phyloP scores from a whole-genome alignment of 2,329 filamentous ascomycete genomes.

The Amylocarpus encephaloides region DNA sequence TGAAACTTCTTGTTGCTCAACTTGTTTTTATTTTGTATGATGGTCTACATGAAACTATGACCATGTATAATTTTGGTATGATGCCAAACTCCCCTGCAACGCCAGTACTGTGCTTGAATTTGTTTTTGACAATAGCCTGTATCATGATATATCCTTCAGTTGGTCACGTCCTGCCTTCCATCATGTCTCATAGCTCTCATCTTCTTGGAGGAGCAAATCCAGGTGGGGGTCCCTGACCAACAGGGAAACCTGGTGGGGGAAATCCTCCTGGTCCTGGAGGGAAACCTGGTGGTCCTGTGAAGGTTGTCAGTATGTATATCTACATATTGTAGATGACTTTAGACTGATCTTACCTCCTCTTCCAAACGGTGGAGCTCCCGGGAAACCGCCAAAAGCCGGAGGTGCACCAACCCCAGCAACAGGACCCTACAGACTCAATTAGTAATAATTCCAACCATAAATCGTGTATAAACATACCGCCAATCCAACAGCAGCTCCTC shows the following conservation, averaged over 20 bases:
- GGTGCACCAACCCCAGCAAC: conserved; percentile 81
- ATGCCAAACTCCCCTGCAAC: conserved; percentile 31
- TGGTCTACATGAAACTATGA: conserved; percentile 30
- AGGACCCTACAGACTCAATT: conserved; percentile 52
- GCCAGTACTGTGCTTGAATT: conserved; percentile 26
- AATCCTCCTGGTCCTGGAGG: conserved; percentile 35
- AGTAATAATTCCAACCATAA: conserved; percentile 21
- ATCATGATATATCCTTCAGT: conserved; percentile 9
- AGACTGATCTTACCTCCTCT: conserved; percentile 45
- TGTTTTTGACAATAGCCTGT: conserved; percentile 17
- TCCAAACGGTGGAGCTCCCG: conserved; percentile 44
- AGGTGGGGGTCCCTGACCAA: conserved; percentile 55
- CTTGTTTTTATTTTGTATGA: conserved; percentile 15
- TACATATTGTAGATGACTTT: background rate
- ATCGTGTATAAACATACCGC: conserved; percentile 48
- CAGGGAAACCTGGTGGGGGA: conserved; percentile 36
- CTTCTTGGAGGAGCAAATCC: conserved; percentile 37
- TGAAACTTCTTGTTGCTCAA: conserved; percentile 6
- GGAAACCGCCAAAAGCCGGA: conserved; percentile 47
- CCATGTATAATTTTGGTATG: conserved; percentile 25
- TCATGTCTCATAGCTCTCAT: conserved; percentile 15
- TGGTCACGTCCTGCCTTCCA: background rate
- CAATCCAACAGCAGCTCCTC: conserved; percentile 75
- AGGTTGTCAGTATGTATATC: conserved; percentile 4
- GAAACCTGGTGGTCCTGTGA: conserved; percentile 39